Evolutionary conservation across 352 stramenopile species (phyloP), one percentile per base, ranked within the genome.

Genomic region (Pythium dissimile): DNA sequence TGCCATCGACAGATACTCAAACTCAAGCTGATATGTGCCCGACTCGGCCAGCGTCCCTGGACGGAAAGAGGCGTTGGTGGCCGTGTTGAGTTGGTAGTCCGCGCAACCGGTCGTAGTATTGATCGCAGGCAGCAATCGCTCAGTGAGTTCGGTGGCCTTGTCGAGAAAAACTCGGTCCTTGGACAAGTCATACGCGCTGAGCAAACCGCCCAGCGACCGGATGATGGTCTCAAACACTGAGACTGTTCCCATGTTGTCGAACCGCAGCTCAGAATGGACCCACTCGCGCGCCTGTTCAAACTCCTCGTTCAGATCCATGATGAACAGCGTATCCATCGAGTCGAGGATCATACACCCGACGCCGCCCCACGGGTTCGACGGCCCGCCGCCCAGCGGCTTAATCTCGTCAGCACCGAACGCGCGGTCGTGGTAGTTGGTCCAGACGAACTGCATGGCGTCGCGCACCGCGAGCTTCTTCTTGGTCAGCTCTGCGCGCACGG

Each of bases 201-300:
- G 82, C 5, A 99, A 76, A 11, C 97, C 97, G 18, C 96, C 97
- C 5, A 99, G 76, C 61, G 90, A 88, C n/a, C 97, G 90, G 80
- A 99, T 99, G 34, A 96, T 99, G 4, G 96, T 99, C 81, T 99
- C 97, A 75, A 99, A 99, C n/a, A 98, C 79, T 23, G 89, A 98
- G 7, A 99, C 77, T 21, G 73, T 68, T 15, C 78, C 77, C 49
- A 89, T 56, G 26, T 90, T 72, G 9, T 73, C 80, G 38, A 97
- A 92, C 62, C 97, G 71, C 0, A 98, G 51, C 30, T 82, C 60
- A 24, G 76, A 65, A 1, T 62, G 70, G 28, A 98, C 82, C 62
- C 89, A 98, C 21, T 97, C 70, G 35, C 77, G 72, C 1, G 89
- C 93, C 34, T 95, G 72, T 16, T 80, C 59, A 61, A 98, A 98